These are phyloP conservation scores for Polychaeton citri DNA, from an alignment of 2,329 filamentous ascomycete genomes.

Conservation along the genomic window DNA sequence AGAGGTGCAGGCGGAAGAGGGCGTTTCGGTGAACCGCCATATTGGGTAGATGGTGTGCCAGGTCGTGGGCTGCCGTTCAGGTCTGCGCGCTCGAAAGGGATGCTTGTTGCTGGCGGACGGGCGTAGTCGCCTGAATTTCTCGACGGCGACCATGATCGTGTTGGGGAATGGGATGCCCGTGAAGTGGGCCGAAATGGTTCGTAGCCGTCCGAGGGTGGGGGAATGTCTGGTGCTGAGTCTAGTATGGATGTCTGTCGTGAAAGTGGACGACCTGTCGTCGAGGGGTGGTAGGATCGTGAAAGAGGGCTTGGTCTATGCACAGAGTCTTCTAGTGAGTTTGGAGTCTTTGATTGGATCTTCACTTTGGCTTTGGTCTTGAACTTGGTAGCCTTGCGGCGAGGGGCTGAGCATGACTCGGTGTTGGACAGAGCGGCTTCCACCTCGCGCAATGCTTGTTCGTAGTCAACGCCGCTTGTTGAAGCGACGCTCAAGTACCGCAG, in stretches of 20 bases:
- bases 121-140: constrained; percentile 48
- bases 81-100: constrained; percentile 74
- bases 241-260: constrained; percentile 39
- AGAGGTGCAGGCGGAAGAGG: constrained; percentile 81
- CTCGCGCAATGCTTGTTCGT: background rate
- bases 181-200: constrained; percentile 45
- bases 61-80: constrained; percentile 82
- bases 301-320: constrained; percentile 31
- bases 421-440: constrained; percentile 3
- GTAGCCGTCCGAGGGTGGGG: constrained; percentile 50
- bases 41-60: constrained; percentile 77
- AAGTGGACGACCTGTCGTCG: constrained; percentile 29
- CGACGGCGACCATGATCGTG: constrained; percentile 42
- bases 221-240: constrained; percentile 35
- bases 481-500: background rate
- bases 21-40: constrained; percentile 74
- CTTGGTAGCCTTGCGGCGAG: constrained; percentile 16
- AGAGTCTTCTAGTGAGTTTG: constrained; percentile 6
- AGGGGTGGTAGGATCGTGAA: constrained; percentile 36
- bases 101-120: constrained; percentile 55
- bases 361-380: constrained; percentile 15
- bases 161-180: constrained; percentile 38
- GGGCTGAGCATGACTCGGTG: constrained; percentile 9
- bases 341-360: background rate
- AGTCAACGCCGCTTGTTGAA: background rate